Base-by-base conservation (phyloP, 2,329 filamentous ascomycete species). In the Falciphora oryzae region DNA sequence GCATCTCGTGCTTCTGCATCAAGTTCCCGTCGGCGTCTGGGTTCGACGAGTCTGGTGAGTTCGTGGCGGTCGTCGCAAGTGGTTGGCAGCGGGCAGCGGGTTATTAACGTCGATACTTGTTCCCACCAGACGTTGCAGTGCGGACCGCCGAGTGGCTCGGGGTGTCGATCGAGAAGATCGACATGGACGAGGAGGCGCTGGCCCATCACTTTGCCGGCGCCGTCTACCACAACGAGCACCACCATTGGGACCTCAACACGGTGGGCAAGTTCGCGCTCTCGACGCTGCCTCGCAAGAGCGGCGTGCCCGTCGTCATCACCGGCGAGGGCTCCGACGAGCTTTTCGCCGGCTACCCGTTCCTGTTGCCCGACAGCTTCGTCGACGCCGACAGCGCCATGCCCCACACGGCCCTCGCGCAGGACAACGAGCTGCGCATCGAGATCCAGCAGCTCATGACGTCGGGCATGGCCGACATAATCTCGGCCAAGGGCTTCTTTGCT, bases 301-400 rank as follows among this genome's bases (percentile, higher is more conserved):
- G 82, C 10, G 76, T 81, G 70, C 83, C 83, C 65, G 83, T 85
- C 5, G 79, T 86, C 3, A 72, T 86, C 4, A 84, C 82, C 0
- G 78, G 79, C 28, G 81, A 84, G 68, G 82, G 81, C 5, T 73
- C 81, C 11, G 83, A 85, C 66, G 83, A 85, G 73, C 76, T 80
- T 62, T 85, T 86, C 69, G 79, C 75, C 2, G 84, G 84, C 35
- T 86, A 86, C 66, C 72, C 75, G 0, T 73, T 76, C 60, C 81
- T 81, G 64, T 69, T 77, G 0, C 72, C 76, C 0, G 82, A 85
- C 63, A 79, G 77, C 63, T 74, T 86, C 2, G 75, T 77, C 14
- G 83, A 85, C 67, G 69, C 77, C 1, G 84, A 86, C 67, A 62
- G 61, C 10, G 67, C 76, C n/a, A 74, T 72, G 71, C 70, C 72